These are phyloP conservation scores for Neurospora sp. DNA, from an alignment of 495 filamentous ascomycete species.

Conservation along the genomic window DNA sequence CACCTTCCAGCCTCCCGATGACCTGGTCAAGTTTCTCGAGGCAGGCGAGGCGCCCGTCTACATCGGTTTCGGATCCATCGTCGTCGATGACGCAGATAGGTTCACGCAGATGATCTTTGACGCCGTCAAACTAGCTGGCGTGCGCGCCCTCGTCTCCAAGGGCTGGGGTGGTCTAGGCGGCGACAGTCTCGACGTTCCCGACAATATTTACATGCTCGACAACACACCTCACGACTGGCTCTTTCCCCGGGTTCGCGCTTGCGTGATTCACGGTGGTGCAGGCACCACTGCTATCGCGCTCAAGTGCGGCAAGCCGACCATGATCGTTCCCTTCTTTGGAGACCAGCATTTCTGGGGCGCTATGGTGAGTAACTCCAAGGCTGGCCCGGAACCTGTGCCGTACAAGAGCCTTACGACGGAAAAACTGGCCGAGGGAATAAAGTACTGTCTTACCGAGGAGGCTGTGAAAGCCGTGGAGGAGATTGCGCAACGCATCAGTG, in stretches of 20 bases:
- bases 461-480: constrained; percentile 45
- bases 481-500: constrained; percentile 51
- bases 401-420: constrained; percentile 58
- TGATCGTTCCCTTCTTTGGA: constrained; percentile 61
- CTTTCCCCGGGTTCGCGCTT: constrained; percentile 48
- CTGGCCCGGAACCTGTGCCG: constrained; percentile 62
- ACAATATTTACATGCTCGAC: constrained; percentile 52
- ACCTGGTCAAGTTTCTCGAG: constrained; percentile 53
- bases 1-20: constrained; percentile 52
- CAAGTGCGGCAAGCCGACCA: constrained; percentile 52
- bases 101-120: constrained; percentile 55
- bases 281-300: constrained; percentile 58
- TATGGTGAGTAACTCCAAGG: constrained; percentile 55
- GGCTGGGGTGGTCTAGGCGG: constrained; percentile 58
- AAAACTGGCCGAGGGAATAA: constrained; percentile 55
- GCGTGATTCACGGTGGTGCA: constrained; percentile 57
- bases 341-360: constrained; percentile 77
- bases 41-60: constrained; percentile 47
- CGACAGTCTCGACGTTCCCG: constrained; percentile 40
- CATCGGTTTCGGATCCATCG: constrained; percentile 61
- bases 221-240: constrained; percentile 63
- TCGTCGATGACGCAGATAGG: constrained; percentile 53
- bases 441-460: constrained; percentile 49
- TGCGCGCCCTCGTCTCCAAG: constrained; percentile 54
- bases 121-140: constrained; percentile 47